Evolutionary conservation across 2,329 filamentous ascomycete species (phyloP), one percentile per base, ranked within the genome.

Genomic region (Thelonectria rubi): DNA sequence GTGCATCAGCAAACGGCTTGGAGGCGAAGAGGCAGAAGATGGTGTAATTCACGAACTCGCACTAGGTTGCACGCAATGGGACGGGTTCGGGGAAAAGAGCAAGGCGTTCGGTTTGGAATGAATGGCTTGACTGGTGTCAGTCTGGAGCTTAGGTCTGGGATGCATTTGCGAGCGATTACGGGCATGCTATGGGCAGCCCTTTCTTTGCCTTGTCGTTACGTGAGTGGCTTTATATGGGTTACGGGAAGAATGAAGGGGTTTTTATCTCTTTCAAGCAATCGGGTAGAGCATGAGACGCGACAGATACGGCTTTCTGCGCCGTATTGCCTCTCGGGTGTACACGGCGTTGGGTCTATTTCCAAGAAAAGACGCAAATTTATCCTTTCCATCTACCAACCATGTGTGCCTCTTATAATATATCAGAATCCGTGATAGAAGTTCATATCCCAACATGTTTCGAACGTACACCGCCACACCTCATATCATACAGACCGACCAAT

Each of bases 1-100:
- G 67, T 8, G 64, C 55, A 42, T 46, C 63, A 3, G 71, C 62
- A 4, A 73, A 71, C 21, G 76, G 74, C 2, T 43, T 76, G 10
- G 85, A 87, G 56, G 73, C 77, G 2, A 88, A 88, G 73, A 78
- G 86, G 49, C 84, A 84, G 72, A 85, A 80, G 74, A 79, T 76
- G 64, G 70, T 72, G 37, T 81, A 72, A 65, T 26, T 54, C 11
- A 64, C 50, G 39, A 50, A 52, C 12, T 56, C 24, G 37, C 40
- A 54, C 45, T 34, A 43, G 34, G 43, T 47, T 26, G 37, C 47
- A 43, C n/a, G 47, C 42, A 24, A 49, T 17, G 57, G 43, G 48
- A 64, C 9, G 54, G 52, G 52, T 49, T 63, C 8, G 24, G 39
- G 5, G 30, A 48, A 34, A 17, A 57, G 55, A 47, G 58, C 55